Base-by-base conservation (phyloP, 768 basidiomycete species). In the Asterophora lycoperdoides region DNA sequence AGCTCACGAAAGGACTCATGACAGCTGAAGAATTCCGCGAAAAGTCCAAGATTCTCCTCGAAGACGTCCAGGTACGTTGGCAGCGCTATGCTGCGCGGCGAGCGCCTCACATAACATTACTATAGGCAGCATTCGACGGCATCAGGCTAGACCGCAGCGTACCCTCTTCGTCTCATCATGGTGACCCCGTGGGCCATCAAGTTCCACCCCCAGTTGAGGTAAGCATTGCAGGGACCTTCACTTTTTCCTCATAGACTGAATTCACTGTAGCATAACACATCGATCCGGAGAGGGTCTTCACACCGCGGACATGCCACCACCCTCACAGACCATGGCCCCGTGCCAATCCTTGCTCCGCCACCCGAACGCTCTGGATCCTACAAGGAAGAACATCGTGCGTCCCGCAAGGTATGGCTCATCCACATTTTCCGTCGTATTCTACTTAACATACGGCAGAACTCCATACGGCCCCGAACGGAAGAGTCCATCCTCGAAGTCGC, bases 1-100 rank as follows among this genome's bases (percentile, higher is more conserved):
- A 61, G 38, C 38, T 56, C n/a, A 52, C 49, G 29, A 61, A 61
- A 41, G 60, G 60, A 11, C 15, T 43, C 10, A 20, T 61, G 7
- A 39, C 46, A 8, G 52, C 57, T 6, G 60, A 61, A 18, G 60
- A 61, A 1, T 61, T 61, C 32, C 57, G 54, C 17, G 60, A 61
- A 15, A 56, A 54, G 35, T 44, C 57, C 14, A 50, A 34, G 20
- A 32, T 46, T 18, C 37, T 61, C 20, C 34, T 52, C n/a, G 57
- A 55, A 0, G 57, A 61, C 42, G 55, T 58, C 13, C 54, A 55
- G 52, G 60, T 59, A 48, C 32, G 43, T 44, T 37, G 19, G n/a
- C 11, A 23, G 8, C 20, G 11, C n/a, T 36, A 19, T 32, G n/a
- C 19, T 18, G 32, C 13, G 10, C 5, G 3, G 30, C 3, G 20